These are phyloP conservation scores for Leishmania tropica DNA, from an alignment of 208 protist species.

Conservation along the genomic window DNA sequence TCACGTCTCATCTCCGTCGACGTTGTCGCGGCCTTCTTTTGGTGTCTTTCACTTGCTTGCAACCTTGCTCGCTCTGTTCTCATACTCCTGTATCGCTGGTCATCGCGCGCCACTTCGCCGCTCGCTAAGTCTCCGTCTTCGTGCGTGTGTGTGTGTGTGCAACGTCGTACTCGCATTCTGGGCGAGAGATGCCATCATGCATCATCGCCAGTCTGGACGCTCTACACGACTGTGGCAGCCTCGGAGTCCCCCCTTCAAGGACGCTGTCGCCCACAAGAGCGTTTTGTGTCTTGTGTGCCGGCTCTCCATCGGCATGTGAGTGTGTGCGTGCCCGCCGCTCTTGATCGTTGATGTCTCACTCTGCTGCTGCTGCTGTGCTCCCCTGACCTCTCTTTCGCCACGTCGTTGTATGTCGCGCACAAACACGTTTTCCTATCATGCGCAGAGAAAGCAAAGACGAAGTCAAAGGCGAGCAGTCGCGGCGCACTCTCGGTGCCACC, in stretches of 20 bases:
- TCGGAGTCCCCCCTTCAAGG: not conserved
- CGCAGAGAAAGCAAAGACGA: too few relatives aligned
- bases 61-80: not conserved
- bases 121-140: not conserved
- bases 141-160: not conserved
- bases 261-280: not conserved
- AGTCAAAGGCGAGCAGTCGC: too few relatives aligned
- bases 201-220: not conserved
- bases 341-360: not conserved
- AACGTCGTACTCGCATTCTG: not conserved
- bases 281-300: not conserved
- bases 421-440: too few relatives aligned
- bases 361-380: not conserved
- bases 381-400: not conserved
- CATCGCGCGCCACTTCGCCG: not conserved
- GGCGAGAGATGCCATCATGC: not conserved
- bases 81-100: not conserved
- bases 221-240: not conserved
- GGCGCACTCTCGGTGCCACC: too few relatives aligned
- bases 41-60: not conserved
- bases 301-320: not conserved
- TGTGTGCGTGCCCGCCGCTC: not conserved
- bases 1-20: not conserved
- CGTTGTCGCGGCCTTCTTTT: not conserved
- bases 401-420: not conserved